phyloP scores from a whole-genome alignment of 441 rosid species.

The Adansonia gregorii region DNA sequence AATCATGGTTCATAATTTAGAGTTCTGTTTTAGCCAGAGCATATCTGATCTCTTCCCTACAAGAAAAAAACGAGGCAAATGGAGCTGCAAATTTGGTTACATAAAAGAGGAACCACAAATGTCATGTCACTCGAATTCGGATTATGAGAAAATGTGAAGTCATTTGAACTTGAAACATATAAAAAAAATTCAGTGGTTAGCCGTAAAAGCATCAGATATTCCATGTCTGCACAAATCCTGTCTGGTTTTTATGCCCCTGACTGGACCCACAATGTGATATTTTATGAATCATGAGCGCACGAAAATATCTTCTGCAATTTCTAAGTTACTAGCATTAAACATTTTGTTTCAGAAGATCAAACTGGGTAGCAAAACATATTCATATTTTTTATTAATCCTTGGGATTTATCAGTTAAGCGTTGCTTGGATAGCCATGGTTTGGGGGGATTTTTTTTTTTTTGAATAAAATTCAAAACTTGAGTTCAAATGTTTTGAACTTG shows the following conservation, averaged over 20 bases:
- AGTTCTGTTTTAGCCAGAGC: neutral
- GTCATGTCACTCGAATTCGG: neutral
- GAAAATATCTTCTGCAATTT: slow-evolving; percentile 10
- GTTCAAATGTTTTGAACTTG: neutral
- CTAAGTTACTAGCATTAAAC: neutral
- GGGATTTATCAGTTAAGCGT: neutral
- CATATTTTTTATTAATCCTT: neutral
- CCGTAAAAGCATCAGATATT: neutral
- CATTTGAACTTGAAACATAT: neutral
- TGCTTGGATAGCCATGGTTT: neutral
- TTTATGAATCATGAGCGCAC: neutral
- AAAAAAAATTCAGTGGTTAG: neutral
- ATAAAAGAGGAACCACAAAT: neutral
- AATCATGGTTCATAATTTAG: neutral
- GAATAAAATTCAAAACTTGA: neutral
- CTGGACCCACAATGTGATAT: slow-evolving; percentile 7
- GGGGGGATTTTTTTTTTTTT: neutral
- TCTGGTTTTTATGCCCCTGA: neutral
- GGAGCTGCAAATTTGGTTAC: neutral
- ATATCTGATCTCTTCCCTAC: neutral
- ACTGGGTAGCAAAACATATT: neutral
- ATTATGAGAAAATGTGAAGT: neutral
- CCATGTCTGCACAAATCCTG: neutral
- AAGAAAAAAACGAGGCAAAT: neutral
- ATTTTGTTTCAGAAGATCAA: neutral